Percentiles rank a stretch among this genome's conserved stretches.
phyloP scores from a whole-genome alignment of 106 monocot species.

The Alisma plantagoaquatica region DNA sequence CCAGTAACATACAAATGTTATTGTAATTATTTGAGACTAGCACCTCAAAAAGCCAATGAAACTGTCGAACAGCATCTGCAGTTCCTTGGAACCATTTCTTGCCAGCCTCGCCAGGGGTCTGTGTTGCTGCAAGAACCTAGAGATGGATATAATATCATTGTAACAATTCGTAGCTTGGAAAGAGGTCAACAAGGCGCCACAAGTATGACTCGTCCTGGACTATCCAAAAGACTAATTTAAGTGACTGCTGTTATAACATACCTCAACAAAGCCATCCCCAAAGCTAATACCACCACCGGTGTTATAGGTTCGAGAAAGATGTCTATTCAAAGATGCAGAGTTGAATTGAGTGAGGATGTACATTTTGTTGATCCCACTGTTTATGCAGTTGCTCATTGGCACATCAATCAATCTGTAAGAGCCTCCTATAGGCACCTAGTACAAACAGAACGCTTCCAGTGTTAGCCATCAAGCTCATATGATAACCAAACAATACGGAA shows the following conservation, averaged over 20 bases:
- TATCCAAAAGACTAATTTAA: too few relatives aligned
- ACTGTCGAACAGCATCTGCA: slow-evolving; percentile 93
- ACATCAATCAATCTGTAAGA: slow-evolving; percentile 81
- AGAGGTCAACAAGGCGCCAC: too few relatives aligned
- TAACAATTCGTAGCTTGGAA: too few relatives aligned
- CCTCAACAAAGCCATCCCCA: slow-evolving; percentile 72
- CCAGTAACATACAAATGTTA: too few relatives aligned
- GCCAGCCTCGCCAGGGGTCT: slow-evolving; percentile 74
- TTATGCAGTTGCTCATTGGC: slow-evolving; percentile 88
- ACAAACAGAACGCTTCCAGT: background rate
- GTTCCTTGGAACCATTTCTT: slow-evolving; percentile 87
- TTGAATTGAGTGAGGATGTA: slow-evolving; percentile 82
- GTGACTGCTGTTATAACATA: too few relatives aligned
- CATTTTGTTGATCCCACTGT: slow-evolving; percentile 71
- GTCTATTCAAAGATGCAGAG: slow-evolving; percentile 66
- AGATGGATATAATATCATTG: too few relatives aligned
- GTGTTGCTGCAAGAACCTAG: slow-evolving; percentile 93
- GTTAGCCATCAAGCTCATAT: background rate
- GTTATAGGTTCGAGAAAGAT: slow-evolving; percentile 62
- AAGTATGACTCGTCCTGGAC: too few relatives aligned
- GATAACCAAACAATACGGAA: background rate
- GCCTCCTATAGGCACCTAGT: slow-evolving; percentile 73
- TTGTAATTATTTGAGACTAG: too few relatives aligned
- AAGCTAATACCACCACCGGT: slow-evolving; percentile 61
- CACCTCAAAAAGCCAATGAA: slow-evolving; percentile 95